Evolutionary conservation across 1,139 yeast species (phyloP).

Genomic region (Yamadazyma atlantica): DNA sequence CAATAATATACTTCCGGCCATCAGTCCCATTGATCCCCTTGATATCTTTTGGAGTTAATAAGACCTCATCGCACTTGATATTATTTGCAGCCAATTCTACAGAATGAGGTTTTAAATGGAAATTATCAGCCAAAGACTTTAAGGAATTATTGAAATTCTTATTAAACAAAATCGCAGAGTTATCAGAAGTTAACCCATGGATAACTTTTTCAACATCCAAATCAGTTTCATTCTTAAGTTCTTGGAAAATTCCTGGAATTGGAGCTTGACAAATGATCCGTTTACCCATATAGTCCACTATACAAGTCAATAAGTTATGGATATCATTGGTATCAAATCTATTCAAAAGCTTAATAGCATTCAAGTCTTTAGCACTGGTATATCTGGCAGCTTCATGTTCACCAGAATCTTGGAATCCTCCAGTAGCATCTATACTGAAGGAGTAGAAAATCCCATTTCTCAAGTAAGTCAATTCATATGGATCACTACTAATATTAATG

Average conservation of each 20-base stretch:
- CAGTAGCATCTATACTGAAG: slow-evolving; percentile 70
- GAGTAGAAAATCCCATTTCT: slow-evolving; percentile 88
- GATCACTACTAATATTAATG: slow-evolving; percentile 73
- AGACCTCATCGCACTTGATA: slow-evolving; percentile 38
- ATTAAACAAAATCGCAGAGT: slow-evolving; percentile 45
- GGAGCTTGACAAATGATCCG: slow-evolving; percentile 92
- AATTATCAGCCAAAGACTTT: slow-evolving; percentile 63
- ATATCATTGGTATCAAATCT: slow-evolving; percentile 64
- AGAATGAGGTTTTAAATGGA: slow-evolving; percentile 74
- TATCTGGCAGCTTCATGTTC: slow-evolving; percentile 87
- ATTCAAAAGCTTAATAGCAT: slow-evolving; percentile 68
- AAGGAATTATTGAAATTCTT: slow-evolving; percentile 56
- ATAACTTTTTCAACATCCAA: slow-evolving; percentile 50
- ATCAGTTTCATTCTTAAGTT: slow-evolving; percentile 29
- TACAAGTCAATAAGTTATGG: slow-evolving; percentile 71
- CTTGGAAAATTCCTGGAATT: slow-evolving; percentile 89
- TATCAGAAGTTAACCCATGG: slow-evolving; percentile 75
- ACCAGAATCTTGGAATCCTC: slow-evolving; percentile 64
- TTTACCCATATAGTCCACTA: slow-evolving; percentile 87
- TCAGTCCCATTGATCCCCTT: slow-evolving; percentile 89
- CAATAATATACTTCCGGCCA: slow-evolving; percentile 80
- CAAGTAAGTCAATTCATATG: slow-evolving; percentile 64
- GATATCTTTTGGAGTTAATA: slow-evolving; percentile 72
- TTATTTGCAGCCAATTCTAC: slow-evolving; percentile 37
- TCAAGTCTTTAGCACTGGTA: slow-evolving; percentile 76